A percentile compares a stretch with the other conserved stretches of the same genome.
Evolutionary conservation across 306 rosid species (phyloP).

Genomic region (Malus orientalis): DNA sequence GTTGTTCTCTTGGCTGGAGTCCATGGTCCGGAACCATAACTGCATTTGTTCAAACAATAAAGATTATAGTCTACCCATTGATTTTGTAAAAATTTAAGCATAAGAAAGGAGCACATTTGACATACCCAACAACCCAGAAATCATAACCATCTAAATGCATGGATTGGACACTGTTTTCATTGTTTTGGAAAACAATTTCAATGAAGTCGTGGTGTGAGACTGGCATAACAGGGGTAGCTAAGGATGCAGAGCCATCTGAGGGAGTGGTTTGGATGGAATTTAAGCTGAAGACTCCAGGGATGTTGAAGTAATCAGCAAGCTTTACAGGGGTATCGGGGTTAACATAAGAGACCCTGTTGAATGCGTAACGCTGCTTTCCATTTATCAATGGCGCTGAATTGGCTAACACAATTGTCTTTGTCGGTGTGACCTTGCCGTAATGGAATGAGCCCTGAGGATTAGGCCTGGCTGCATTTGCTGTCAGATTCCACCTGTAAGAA

Average conservation of each 20-base stretch:
- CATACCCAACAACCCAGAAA: constrained; percentile 95
- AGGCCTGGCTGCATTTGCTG: constrained; percentile 98
- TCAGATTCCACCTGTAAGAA: constrained; percentile 80
- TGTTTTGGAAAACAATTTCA: constrained; percentile 84
- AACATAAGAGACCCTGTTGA: constrained; percentile 62
- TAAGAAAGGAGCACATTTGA: background rate
- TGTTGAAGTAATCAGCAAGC: constrained; percentile 95
- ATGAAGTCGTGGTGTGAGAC: constrained; percentile 69
- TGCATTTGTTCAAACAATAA: constrained; percentile 28
- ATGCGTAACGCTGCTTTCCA: constrained; percentile 74
- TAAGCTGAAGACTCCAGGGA: constrained; percentile 60
- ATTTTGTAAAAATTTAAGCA: background rate
- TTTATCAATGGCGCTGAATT: constrained; percentile 69
- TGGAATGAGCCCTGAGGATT: constrained; percentile 98
- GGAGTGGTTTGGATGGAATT: constrained; percentile 55
- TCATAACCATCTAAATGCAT: constrained; percentile 97
- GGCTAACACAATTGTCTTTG: constrained; percentile 55
- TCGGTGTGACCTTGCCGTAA: constrained; percentile 67
- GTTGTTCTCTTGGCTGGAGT: constrained; percentile 43
- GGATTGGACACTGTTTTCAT: constrained; percentile 67
- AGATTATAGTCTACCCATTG: background rate
- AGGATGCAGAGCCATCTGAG: constrained; percentile 38
- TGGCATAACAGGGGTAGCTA: constrained; percentile 57
- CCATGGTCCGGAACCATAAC: constrained; percentile 78
- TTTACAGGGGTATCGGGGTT: constrained; percentile 87